Percentiles rank a stretch among this genome's conserved stretches.
Conservation (phyloP, 148 eudicot species). For the Agrostemma githago region DNA sequence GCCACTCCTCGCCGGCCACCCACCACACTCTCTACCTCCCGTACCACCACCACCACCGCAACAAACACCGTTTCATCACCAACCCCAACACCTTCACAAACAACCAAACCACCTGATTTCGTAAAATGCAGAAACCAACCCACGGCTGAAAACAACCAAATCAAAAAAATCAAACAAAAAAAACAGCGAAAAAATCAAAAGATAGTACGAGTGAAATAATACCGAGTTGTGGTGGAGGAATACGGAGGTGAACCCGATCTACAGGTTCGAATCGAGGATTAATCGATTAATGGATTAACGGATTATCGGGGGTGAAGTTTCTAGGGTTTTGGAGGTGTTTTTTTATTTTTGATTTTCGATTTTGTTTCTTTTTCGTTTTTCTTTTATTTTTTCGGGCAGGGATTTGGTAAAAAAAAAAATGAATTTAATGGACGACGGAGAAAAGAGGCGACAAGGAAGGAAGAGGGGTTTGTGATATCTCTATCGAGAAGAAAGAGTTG, state of each 20-base stretch:
- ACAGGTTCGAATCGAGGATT: neutral
- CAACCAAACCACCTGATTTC: neutral
- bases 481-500: too few species aligned
- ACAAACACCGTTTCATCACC: constrained; percentile 12
- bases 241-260: neutral
- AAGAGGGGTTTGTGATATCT: too few species aligned
- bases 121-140: neutral
- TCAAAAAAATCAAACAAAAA: neutral
- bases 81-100: neutral
- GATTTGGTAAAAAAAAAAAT: neutral
- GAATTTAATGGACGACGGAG: neutral
- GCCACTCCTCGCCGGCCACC: constrained; percentile 8
- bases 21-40: constrained; percentile 10
- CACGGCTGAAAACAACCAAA: neutral
- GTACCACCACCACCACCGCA: constrained; percentile 12
- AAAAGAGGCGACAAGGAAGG: neutral
- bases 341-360: neutral
- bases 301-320: neutral
- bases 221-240: neutral
- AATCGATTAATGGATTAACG: too few species aligned
- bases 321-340: constrained; percentile 11
- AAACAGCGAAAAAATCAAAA: neutral
- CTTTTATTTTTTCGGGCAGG: neutral
- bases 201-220: neutral
- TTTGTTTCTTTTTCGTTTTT: neutral